Evolutionary conservation across 2,329 filamentous ascomycete genomes (phyloP), one percentile per base, ranked within the genome.

Genomic region (Kalaharituber pfeilii): DNA sequence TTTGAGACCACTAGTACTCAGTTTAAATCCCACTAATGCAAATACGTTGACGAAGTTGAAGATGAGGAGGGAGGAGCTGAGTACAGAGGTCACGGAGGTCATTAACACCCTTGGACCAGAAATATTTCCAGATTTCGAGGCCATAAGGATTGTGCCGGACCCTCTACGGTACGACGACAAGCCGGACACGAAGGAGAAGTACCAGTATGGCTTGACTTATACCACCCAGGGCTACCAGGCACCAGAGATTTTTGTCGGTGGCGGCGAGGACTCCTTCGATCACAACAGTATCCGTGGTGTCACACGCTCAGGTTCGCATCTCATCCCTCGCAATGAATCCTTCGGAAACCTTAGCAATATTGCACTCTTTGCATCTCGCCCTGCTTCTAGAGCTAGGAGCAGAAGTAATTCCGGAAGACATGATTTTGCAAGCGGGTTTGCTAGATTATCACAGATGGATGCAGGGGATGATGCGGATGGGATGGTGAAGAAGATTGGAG

Each of bases 41-140:
- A 94, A 88, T 70, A 86, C 83, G 55, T 78, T 98, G 50, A 78
- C 85, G 59, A 82, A 82, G 62, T 76, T 98, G 51, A 80, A 86
- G 55, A 71, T 77, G 60, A 75, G 78, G 57, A 80, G 91, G 52
- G 81, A 78, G 25, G 76, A 82, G 59, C 76, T 98, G 49, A 85
- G 85, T 55, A 74, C 78, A 8, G 78, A 91, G 65, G 87, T 98
- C 36, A 94, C 88, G 1, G 80, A 91, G 2, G 75, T 94, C 49
- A 94, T 98, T 73, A 96, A 98, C 69, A 86, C 84, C 18, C 79
- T 98, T 11, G 91, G 91, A 0, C 91, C 91, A 0, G 88, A 96
- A 66, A 82, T 98, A 72, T 98, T 93, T 71, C 82, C 87, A n/a
- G 91, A 98, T 71, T 98, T 94, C 65, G 85, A 91, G 78, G 86